Conservation (phyloP, 2,329 filamentous ascomycete species). For the Chalara sp. region DNA sequence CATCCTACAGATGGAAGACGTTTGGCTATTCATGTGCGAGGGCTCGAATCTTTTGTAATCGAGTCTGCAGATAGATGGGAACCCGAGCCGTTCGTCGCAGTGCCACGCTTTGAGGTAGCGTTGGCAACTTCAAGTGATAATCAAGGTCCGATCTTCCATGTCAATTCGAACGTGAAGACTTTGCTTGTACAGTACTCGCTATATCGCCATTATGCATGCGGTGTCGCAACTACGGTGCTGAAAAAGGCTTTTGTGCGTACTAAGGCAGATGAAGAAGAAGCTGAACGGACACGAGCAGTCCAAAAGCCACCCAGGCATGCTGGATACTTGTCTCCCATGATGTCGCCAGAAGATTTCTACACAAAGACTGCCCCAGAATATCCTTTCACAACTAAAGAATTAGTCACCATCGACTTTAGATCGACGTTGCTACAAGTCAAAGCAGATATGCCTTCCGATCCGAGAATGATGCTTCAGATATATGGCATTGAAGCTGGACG, state of each 20-base stretch:
- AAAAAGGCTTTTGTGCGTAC: slow-evolving; percentile 59
- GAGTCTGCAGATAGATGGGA: slow-evolving; percentile 82
- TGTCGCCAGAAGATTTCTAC: slow-evolving; percentile 19
- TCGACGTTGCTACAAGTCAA: slow-evolving; percentile 80
- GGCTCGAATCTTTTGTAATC: slow-evolving; percentile 84
- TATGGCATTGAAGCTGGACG: slow-evolving; percentile 76
- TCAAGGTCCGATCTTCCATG: slow-evolving; percentile 80
- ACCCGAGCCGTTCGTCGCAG: slow-evolving; percentile 73
- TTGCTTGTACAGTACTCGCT: slow-evolving; percentile 85
- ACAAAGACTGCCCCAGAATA: slow-evolving; percentile 19
- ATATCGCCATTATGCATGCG: slow-evolving; percentile 85
- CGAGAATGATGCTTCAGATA: slow-evolving; percentile 84
- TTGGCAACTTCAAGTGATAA: slow-evolving; percentile 80
- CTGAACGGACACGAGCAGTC: slow-evolving; percentile 26
- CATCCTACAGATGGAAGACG: slow-evolving; percentile 68
- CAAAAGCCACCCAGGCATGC: slow-evolving; percentile 6
- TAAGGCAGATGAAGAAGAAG: slow-evolving; percentile 37
- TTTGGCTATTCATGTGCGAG: slow-evolving; percentile 71
- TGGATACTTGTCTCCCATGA: slow-evolving; percentile 21
- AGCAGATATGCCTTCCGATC: slow-evolving; percentile 79
- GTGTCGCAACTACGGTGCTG: slow-evolving; percentile 72
- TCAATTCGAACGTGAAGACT: slow-evolving; percentile 75
- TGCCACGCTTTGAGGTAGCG: slow-evolving; percentile 82
- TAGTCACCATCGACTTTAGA: slow-evolving; percentile 77
- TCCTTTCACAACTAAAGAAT: slow-evolving; percentile 41